Evolutionary conservation across 371 early-diverging fungal genomes (phyloP).

Genomic region (Mucor irregularis): DNA sequence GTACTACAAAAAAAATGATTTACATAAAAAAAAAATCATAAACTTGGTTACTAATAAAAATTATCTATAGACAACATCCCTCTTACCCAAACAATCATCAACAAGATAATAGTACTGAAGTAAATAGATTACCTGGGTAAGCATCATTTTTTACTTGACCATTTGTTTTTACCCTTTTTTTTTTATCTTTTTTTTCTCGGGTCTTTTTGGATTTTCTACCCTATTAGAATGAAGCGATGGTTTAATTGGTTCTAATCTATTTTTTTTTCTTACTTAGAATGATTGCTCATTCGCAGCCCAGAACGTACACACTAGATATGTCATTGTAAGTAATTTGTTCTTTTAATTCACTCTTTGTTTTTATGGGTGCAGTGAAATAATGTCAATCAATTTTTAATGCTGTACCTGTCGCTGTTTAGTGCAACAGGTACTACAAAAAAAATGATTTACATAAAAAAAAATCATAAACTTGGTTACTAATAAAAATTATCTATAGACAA

Average conservation of each 20-base stretch:
- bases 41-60: too few species aligned
- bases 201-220: background rate
- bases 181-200: background rate
- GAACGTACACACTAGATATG: too few species aligned
- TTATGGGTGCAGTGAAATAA: background rate
- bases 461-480: background rate
- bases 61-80: background rate
- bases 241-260: background rate
- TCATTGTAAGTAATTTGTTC: too few species aligned
- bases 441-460: background rate
- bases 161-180: background rate
- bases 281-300: conserved; percentile 31
- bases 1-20: conserved; percentile 18
- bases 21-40: background rate
- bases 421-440: conserved; percentile 22
- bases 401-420: conserved; percentile 30
- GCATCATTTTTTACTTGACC: too few species aligned
- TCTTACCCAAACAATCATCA: background rate
- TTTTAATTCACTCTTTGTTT: background rate
- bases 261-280: conserved; percentile 5
- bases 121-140: conserved; percentile 27
- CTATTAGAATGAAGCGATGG: background rate
- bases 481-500: background rate
- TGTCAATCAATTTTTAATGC: conserved; percentile 12
- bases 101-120: background rate